Evolutionary conservation across 1,284 basidiomycete genomes (phyloP), one percentile per base, ranked within the genome.

Genomic region (Sanghuangporus baumii): DNA sequence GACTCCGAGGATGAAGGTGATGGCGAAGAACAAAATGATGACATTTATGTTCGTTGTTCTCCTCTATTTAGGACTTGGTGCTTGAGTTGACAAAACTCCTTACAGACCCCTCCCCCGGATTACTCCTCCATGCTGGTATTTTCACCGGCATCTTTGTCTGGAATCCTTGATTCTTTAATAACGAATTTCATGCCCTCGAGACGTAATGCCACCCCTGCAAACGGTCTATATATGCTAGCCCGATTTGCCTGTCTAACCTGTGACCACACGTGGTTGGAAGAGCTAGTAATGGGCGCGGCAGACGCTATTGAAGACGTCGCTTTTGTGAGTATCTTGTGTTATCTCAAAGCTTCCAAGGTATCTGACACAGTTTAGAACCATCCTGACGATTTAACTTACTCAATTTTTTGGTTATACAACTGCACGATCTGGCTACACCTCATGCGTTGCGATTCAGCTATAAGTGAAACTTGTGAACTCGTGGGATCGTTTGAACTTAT

Each of bases 391-490:
- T 78, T 98, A 57, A 87, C 92, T 2, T 87, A 85, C 69, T 83
- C 96, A 23, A 84, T 94, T 23, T 98, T 98, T 74, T 99, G 97
- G 96, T 78, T 97, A 47, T 93, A 93, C 75, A 99, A 99, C 74
- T 84, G 87, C 31, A 93, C 92, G 6, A 75, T 94, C 14, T 91
- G 96, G 79, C 81, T 98, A 16, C 93, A 98, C 76, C 86, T 98
- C 60, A 81, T 97, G 72, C 87, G 91, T 63, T 91, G 90, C 66
- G 95, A 98, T 72, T 81, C 83, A 52, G 81, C 83, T 9, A 85
- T 95, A 63, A 85, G 82, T 60, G 83, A 85, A 64, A 84, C 86
- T 1, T 94, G 91, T 69, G 90, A 93, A 69, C 82, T 89, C 71
- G 75, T 95, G 55, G 90, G 89, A 41, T 86, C 91, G 2, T 90